These are phyloP conservation scores for Tetrapyrgos nigripes DNA, from an alignment of 1,284 basidiomycete species.

Conservation along the genomic window DNA sequence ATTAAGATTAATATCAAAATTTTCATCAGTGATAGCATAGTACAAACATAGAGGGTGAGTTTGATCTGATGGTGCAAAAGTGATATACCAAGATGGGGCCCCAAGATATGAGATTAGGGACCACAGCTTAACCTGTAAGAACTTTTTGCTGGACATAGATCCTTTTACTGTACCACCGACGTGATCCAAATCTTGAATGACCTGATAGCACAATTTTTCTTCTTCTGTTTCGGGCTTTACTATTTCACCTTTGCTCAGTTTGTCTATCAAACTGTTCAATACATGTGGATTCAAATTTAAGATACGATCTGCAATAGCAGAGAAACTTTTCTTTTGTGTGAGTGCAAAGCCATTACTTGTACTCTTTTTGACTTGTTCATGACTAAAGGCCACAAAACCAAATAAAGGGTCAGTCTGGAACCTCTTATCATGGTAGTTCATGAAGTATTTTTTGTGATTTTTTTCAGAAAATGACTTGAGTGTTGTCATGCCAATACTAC, in stretches of 20 bases:
- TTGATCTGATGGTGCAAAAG: constrained; percentile 29
- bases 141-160: constrained; percentile 38
- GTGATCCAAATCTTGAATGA: constrained; percentile 42
- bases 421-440: constrained; percentile 36
- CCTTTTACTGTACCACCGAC: constrained; percentile 36
- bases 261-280: constrained; percentile 24
- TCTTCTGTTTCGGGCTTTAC: constrained; percentile 30
- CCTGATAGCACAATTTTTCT: constrained; percentile 40
- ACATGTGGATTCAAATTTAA: constrained; percentile 20
- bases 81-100: constrained; percentile 35
- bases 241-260: constrained; percentile 33
- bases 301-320: constrained; percentile 20
- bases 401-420: constrained; percentile 34
- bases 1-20: constrained; percentile 4
- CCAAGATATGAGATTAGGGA: constrained; percentile 34
- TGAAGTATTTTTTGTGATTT: constrained; percentile 24
- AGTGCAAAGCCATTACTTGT: constrained; percentile 29
- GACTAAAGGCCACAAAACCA: constrained; percentile 35
- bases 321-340: constrained; percentile 22
- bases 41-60: constrained; percentile 32
- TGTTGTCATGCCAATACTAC: constrained; percentile 29
- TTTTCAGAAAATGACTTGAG: constrained; percentile 21
- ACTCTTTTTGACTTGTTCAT: constrained; percentile 31
- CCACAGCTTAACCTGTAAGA: constrained; percentile 44
- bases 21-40: constrained; percentile 23